A percentile compares a stretch with the other conserved stretches of the same genome.
Evolutionary conservation across 306 rosid species (phyloP).

Genomic region (Hippophae rhamnoides): DNA sequence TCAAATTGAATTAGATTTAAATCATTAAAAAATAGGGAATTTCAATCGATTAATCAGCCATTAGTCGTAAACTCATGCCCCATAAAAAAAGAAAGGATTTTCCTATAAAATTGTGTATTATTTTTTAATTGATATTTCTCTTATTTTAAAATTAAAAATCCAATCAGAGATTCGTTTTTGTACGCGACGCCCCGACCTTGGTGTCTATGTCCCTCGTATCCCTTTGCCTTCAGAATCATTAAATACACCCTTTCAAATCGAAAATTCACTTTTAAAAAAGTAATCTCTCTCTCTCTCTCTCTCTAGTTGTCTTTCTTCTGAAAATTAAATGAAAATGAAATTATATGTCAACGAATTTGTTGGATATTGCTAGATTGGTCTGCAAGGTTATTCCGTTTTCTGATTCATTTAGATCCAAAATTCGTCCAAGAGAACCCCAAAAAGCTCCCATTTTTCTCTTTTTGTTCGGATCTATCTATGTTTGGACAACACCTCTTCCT

Average conservation of each 20-base stretch:
- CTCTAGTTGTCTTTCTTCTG: background rate
- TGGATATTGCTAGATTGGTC: conserved; percentile 7
- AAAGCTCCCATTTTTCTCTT: background rate
- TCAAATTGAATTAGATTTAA: too few species aligned
- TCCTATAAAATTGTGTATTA: too few species aligned
- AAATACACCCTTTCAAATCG: too few species aligned
- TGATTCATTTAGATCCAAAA: conserved; percentile 66
- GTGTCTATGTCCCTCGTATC: conserved; percentile 1
- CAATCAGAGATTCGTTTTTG: conserved; percentile 44
- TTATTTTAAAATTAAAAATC: conserved; percentile 6
- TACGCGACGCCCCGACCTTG: conserved; percentile 93
- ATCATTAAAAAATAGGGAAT: too few species aligned
- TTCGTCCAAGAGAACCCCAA: conserved; percentile 26
- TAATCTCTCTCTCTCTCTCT: background rate
- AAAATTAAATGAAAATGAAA: background rate
- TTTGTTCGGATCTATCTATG: conserved; percentile 39
- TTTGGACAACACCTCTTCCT: conserved; percentile 9
- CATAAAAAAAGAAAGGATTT: too few species aligned
- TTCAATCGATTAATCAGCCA: too few species aligned
- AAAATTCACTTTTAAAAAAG: too few species aligned
- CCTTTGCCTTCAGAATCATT: too few species aligned
- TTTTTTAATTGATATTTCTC: background rate
- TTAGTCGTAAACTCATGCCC: too few species aligned
- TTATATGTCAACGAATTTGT: background rate
- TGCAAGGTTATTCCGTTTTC: conserved; percentile 47